Base-by-base conservation (phyloP, 768 basidiomycete species). In the Suillus decipiens region DNA sequence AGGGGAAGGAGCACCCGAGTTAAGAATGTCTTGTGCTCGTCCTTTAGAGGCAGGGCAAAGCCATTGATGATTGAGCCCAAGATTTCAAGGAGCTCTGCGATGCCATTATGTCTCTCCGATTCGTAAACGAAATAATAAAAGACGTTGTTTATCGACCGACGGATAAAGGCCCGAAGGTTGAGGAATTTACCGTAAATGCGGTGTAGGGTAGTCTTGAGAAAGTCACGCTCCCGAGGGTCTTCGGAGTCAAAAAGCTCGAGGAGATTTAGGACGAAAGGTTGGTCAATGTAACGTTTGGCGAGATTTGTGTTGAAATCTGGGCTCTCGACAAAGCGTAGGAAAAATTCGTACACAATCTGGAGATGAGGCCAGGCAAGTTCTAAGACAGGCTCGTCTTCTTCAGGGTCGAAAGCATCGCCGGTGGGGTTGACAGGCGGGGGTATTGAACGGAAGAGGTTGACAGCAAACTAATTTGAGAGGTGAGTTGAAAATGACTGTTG, bases 101-200 rank as follows among this genome's bases (percentile, higher is more conserved):
- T 98, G 41, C 97, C 97, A 73, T 99, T 99, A 82, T 99, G 96
- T 54, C 97, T 88, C 74, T 99, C 97, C 1, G 95, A 95, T 77
- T 99, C 97, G 78, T 99, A 99, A 70, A 99, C 84, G 81, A 99
- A 99, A 72, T 96, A 89, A 85, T 97, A 99, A 76, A 99, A 99
- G 70, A 99, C 96, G 71, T 99, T 97, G 83, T 96, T 97, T 86
- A 99, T 99, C 62, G 96, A 98, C 63, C 97, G 89, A 61, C 97
- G 91, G 71, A 99, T 99, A 79, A 98, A 99, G 47, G 97, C 96
- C 64, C 97, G 95, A 50, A 99, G 86, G 75, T 96, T 97, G 71
- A 99, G 88, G 83, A 99, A 99, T 82, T 99, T 99, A 75, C 97
- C 97, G 73, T 99, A 99, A 76, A 99, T 99, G 63, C 97, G 90